Percentiles rank a stretch among this genome's conserved stretches.
Evolutionary conservation across 495 filamentous ascomycete species (phyloP).

Genomic region (Diplogelasinospora grovesii): DNA sequence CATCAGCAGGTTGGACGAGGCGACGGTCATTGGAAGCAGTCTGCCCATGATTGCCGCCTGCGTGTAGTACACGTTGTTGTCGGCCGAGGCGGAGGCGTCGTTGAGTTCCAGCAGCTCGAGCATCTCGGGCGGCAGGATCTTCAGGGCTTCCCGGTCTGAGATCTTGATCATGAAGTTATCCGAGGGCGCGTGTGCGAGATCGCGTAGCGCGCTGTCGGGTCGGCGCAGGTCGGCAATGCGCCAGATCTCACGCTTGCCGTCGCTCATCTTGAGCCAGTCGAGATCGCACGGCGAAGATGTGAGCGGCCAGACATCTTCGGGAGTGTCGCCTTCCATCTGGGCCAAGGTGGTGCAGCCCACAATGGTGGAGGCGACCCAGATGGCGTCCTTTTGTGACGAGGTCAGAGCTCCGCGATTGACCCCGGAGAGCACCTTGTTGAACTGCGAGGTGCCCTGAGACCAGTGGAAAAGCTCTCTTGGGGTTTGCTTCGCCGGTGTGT

Average conservation of each 20-base stretch:
- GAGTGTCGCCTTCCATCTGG: conserved; percentile 21
- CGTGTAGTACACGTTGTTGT: conserved; percentile 10
- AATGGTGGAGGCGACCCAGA: conserved; percentile 33
- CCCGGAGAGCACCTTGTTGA: conserved; percentile 29
- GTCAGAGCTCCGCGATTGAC: conserved; percentile 11
- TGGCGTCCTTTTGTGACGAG: conserved; percentile 25
- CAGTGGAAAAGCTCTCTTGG: conserved; percentile 25
- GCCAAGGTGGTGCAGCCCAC: conserved; percentile 28
- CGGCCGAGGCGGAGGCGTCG: background rate
- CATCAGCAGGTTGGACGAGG: conserved; percentile 21
- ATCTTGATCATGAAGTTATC: background rate
- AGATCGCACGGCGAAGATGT: conserved; percentile 24
- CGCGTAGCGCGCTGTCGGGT: conserved; percentile 6
- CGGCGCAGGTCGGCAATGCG: conserved; percentile 15
- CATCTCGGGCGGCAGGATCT: conserved; percentile 3
- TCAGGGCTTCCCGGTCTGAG: background rate
- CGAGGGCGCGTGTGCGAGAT: background rate
- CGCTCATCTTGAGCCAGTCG: conserved; percentile 28
- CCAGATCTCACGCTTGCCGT: conserved; percentile 16
- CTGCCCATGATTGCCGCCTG: conserved; percentile 4
- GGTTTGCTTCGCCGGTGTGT: conserved; percentile 9
- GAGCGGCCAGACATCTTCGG: conserved; percentile 33
- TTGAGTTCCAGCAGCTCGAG: conserved; percentile 4
- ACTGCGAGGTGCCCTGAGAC: conserved; percentile 28
- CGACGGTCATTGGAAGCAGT: conserved; percentile 21